Base-by-base conservation (phyloP, 768 basidiomycete species). In the Russula brevipes region DNA sequence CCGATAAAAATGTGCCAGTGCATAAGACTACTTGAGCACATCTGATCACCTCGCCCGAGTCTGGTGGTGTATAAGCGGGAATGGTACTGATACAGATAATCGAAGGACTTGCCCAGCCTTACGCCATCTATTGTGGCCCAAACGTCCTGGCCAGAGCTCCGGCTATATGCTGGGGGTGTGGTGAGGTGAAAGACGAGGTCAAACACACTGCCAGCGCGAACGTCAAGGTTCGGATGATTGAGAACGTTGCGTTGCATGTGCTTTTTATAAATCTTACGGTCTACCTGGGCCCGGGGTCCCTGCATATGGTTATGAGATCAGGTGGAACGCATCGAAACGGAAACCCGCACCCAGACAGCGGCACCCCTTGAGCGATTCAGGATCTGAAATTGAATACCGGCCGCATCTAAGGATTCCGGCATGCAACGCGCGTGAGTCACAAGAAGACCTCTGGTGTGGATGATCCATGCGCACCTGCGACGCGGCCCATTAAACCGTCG, bases 261-360 rank as follows among this genome's bases (percentile, higher is more conserved):
- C 50, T 72, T 77, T 73, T 91, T 92, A 77, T 96, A 96, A 11
- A 94, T 70, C 61, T 82, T 88, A 38, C 94, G 79, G 74, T 94
- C 91, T 39, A 96, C 87, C 73, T 95, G 94, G 1, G 93, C 92
- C 64, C 94, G 79, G 12, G 89, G 91, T 17, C 94, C 94, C 91
- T 94, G 67, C n/a, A 39, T 33, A 52, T 9, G n/a, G 51, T 35
- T 9, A 17, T 50, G 51, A 51, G 42, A 5, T 17, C 39, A 17
- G 11, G 6, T n/a, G n/a, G 35, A 38, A 31, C 19, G 38, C 6
- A 36, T 30, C 9, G 31, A 55, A 47, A 16, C 24, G 33, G 8
- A 35, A 14, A 17, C n/a, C 74, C 82, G 41, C 61, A 93, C 91
- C 89, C 91, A 93, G 39, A 92, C 93, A 0, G 94, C 94, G 5